Evolutionary conservation across 345 rosid species (phyloP).

Genomic region (Citrus medica): DNA sequence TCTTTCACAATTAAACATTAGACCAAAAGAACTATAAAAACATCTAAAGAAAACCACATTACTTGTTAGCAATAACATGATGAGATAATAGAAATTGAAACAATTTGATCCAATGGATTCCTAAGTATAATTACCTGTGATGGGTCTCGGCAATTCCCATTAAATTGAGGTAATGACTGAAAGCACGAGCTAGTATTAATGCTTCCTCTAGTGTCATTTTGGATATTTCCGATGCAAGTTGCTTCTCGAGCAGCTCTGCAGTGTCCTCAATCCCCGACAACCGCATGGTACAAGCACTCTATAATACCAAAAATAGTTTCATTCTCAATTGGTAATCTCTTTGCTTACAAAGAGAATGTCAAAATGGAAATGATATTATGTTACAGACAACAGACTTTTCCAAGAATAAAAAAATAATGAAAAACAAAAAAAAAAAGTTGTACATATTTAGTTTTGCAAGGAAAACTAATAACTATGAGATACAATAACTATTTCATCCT

Average conservation of each 20-base stretch:
- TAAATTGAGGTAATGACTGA: conserved; percentile 85
- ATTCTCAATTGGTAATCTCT: background rate
- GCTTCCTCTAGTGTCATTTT: conserved; percentile 87
- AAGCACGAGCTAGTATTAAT: conserved; percentile 81
- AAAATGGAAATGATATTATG: background rate
- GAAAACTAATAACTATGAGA: background rate
- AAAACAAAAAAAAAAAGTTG: background rate
- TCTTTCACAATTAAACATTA: background rate
- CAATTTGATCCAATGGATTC: background rate
- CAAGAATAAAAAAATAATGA: background rate
- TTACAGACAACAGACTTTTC: too few relatives aligned
- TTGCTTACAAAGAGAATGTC: background rate
- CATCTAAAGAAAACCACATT: background rate
- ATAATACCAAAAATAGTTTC: background rate
- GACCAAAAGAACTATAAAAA: conserved; percentile 1
- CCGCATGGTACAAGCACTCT: conserved; percentile 93
- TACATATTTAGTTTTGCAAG: background rate
- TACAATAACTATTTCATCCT: background rate
- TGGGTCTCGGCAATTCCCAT: conserved; percentile 97
- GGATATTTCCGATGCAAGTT: conserved; percentile 73
- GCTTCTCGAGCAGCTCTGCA: conserved; percentile 83
- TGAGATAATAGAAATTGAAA: background rate
- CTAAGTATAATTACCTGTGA: conserved; percentile 51
- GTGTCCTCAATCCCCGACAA: conserved; percentile 82
- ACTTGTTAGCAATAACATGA: background rate